Conservation (phyloP, 2,329 filamentous ascomycete genomes). For the Cordyceps fumosorosea region DNA sequence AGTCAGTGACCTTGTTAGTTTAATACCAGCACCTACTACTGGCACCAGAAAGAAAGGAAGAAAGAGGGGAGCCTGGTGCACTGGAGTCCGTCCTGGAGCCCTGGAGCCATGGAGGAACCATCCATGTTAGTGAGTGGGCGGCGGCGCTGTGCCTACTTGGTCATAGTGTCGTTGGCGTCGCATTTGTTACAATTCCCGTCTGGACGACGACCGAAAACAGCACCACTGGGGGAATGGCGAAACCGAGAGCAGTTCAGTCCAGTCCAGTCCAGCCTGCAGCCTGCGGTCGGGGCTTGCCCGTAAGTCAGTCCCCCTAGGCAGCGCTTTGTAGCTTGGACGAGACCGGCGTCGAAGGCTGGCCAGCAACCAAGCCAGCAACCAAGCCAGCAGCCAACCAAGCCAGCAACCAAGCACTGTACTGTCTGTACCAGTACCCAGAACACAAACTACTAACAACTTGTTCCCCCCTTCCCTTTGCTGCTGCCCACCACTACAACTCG, state of each 20-base stretch:
- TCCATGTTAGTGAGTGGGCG: not conserved
- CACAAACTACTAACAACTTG: too few relatives aligned
- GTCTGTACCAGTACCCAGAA: too few relatives aligned
- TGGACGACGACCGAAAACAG: constrained; percentile 5
- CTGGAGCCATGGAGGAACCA: not conserved
- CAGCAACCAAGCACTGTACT: not conserved
- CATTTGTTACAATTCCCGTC: constrained; percentile 1
- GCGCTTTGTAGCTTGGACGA: too few relatives aligned
- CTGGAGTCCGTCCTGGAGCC: not conserved
- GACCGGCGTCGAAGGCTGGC: not conserved
- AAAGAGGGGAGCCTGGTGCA: not conserved
- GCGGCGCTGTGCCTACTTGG: constrained; percentile 7
- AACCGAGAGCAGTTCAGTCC: not conserved
- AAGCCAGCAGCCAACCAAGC: not conserved
- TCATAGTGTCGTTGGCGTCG: constrained; percentile 8
- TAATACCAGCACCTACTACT: too few relatives aligned
- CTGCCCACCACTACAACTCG: too few relatives aligned
- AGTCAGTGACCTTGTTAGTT: not conserved
- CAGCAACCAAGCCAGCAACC: not conserved
- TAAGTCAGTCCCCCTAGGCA: too few relatives aligned
- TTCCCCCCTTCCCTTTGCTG: too few relatives aligned
- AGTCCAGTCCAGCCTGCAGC: too few relatives aligned
- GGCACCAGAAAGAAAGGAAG: not conserved
- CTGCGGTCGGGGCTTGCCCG: too few relatives aligned
- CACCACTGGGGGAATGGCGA: not conserved